phyloP scores from a whole-genome alignment of 2,329 filamentous ascomycete genomes.

The Aspergillus ochraceoroseus region DNA sequence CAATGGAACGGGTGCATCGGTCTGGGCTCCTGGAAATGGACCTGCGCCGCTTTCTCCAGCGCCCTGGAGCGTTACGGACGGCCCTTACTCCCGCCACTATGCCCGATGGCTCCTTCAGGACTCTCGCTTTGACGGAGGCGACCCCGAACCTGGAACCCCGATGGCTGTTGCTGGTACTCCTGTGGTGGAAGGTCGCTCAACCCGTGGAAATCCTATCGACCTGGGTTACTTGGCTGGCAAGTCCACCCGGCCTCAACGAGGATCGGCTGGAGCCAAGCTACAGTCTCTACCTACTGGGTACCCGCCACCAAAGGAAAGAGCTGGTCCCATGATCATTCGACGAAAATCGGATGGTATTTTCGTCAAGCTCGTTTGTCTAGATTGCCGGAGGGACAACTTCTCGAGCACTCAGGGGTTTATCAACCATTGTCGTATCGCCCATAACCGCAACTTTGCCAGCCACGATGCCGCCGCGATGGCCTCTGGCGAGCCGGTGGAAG shows the following conservation, averaged over 20 bases:
- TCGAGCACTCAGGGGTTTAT: constrained; percentile 98
- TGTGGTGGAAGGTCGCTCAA: constrained; percentile 66
- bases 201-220: constrained; percentile 68
- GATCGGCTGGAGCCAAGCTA: constrained; percentile 59
- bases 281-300: constrained; percentile 67
- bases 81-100: constrained; percentile 91
- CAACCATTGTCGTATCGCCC: constrained; percentile 95
- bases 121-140: constrained; percentile 70
- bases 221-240: constrained; percentile 48
- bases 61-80: constrained; percentile 84
- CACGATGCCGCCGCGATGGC: constrained; percentile 89
- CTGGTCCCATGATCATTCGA: constrained; percentile 76
- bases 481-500: constrained; percentile 76
- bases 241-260: constrained; percentile 52
- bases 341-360: constrained; percentile 74
- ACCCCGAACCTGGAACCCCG: constrained; percentile 29
- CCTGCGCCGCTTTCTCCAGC: constrained; percentile 71
- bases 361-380: constrained; percentile 84
- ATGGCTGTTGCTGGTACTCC: constrained; percentile 28
- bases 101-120: constrained; percentile 92
- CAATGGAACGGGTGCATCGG: constrained; percentile 66
- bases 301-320: constrained; percentile 70
- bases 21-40: constrained; percentile 59
- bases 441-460: constrained; percentile 88
- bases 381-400: constrained; percentile 86